These are phyloP conservation scores for Phytopythium oedochilum DNA, from an alignment of 352 stramenopile species.

Conservation along the genomic window DNA sequence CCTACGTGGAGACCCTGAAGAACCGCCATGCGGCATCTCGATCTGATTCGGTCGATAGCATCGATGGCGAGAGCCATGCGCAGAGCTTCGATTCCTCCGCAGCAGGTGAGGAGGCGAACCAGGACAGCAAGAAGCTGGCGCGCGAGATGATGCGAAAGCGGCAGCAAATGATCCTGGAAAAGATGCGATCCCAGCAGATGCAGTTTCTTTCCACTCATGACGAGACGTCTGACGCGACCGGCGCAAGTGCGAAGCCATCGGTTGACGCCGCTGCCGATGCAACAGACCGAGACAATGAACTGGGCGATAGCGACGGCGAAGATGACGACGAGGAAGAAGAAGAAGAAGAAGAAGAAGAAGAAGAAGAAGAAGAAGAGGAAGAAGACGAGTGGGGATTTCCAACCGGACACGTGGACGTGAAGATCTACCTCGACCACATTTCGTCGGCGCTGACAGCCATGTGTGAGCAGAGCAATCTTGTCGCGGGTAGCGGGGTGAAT, in stretches of 20 bases:
- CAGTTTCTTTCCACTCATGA: conserved; percentile 59
- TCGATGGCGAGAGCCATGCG: conserved; percentile 2
- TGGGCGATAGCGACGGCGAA: background rate
- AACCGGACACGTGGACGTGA: conserved; percentile 61
- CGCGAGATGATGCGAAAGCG: conserved; percentile 59
- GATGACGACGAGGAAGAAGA: conserved; percentile 27
- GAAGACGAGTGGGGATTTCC: conserved; percentile 79
- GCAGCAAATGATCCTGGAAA: conserved; percentile 67
- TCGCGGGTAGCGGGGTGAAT: conserved; percentile 4
- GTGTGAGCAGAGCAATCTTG: conserved; percentile 37
- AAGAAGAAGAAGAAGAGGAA: conserved; percentile 60
- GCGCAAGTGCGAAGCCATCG: background rate
- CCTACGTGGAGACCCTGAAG: conserved; percentile 16
- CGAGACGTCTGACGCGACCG: conserved; percentile 11
- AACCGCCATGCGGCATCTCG: background rate
- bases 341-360: conserved; percentile 27
- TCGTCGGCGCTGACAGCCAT: conserved; percentile 52
- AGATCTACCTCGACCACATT: conserved; percentile 65
- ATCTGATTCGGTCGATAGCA: background rate
- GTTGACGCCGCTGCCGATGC: background rate
- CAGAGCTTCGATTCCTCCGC: background rate
- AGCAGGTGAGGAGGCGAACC: background rate
- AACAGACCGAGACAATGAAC: no score
- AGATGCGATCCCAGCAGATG: conserved; percentile 70
- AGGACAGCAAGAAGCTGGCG: conserved; percentile 10